Conservation (phyloP, 495 filamentous ascomycete species). For the Aspergillus leporis region DNA sequence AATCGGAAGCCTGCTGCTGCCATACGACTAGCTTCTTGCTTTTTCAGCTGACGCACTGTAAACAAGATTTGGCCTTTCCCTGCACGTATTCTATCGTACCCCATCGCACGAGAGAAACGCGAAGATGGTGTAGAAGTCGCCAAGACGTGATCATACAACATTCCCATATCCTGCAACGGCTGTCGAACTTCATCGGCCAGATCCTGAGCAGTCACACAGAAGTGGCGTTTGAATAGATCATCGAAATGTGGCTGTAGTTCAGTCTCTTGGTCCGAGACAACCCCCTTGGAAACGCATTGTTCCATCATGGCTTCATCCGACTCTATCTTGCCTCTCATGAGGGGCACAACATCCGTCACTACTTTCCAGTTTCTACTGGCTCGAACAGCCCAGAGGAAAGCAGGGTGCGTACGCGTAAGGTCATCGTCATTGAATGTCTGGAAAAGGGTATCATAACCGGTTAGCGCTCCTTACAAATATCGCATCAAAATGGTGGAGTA, state of each 20-base stretch:
- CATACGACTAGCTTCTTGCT: constrained; percentile 59
- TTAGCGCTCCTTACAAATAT: neutral
- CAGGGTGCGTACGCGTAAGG: constrained; percentile 73
- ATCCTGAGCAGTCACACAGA: constrained; percentile 75
- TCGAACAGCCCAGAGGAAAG: constrained; percentile 86
- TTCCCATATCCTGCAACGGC: constrained; percentile 63
- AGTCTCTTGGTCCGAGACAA: constrained; percentile 37
- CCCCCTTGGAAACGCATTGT: constrained; percentile 42
- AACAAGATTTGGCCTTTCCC: constrained; percentile 78
- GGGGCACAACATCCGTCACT: constrained; percentile 64
- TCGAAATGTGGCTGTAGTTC: constrained; percentile 63
- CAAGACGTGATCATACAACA: constrained; percentile 78
- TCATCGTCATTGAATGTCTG: constrained; percentile 69
- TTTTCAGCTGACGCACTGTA: constrained; percentile 66
- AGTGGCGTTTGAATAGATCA: constrained; percentile 79
- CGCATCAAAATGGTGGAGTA: neutral
- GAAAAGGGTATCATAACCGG: neutral
- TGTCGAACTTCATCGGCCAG: constrained; percentile 67
- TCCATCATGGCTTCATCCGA: constrained; percentile 34
- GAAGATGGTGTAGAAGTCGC: constrained; percentile 55
- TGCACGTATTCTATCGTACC: constrained; percentile 36
- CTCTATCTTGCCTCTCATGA: constrained; percentile 64
- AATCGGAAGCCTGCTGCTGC: constrained; percentile 76
- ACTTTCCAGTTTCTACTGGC: constrained; percentile 74
- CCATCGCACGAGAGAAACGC: constrained; percentile 36